Percentiles rank a stretch among this genome's conserved stretches.
phyloP scores from a whole-genome alignment of 2,329 filamentous ascomycete genomes.

The Coniochaeta prunicola region DNA sequence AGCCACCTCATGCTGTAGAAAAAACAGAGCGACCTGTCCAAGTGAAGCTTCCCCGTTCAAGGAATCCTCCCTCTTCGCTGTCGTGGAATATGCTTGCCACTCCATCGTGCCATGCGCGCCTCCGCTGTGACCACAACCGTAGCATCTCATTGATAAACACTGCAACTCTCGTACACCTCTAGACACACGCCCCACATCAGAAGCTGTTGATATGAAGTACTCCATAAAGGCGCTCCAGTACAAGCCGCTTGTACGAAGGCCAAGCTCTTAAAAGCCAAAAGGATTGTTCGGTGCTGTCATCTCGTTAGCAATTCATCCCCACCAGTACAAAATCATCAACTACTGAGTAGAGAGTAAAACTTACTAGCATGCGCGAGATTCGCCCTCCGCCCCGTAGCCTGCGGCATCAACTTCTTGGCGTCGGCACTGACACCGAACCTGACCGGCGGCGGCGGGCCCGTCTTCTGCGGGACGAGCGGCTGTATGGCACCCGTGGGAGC shows the following conservation, averaged over 20 bases:
- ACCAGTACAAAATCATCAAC: not conserved
- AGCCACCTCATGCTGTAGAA: not conserved
- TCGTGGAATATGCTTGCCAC: not conserved
- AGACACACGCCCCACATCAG: not conserved
- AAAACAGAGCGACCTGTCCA: not conserved
- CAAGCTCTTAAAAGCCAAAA: constrained; percentile 21
- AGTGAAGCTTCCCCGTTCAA: not conserved
- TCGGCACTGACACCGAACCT: constrained; percentile 74
- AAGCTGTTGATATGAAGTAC: too few relatives aligned
- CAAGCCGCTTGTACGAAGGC: too few relatives aligned
- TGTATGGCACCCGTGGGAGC: constrained; percentile 36
- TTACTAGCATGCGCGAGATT: constrained; percentile 94
- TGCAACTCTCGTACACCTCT: too few relatives aligned
- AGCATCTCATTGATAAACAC: too few relatives aligned
- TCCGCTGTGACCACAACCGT: too few relatives aligned
- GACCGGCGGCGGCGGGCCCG: constrained; percentile 78
- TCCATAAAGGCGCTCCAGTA: too few relatives aligned
- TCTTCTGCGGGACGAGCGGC: constrained; percentile 63
- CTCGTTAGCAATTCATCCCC: constrained; percentile 6
- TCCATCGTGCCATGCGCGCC: not conserved
- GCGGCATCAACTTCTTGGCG: constrained; percentile 70
- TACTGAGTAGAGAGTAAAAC: constrained; percentile 31
- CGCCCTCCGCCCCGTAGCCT: constrained; percentile 82
- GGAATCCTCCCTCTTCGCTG: not conserved
- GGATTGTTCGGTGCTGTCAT: constrained; percentile 20